A percentile compares a stretch with the other conserved stretches of the same genome.
Conservation (phyloP, 129 eudicot genomes). For the Flaveria robusta region DNA sequence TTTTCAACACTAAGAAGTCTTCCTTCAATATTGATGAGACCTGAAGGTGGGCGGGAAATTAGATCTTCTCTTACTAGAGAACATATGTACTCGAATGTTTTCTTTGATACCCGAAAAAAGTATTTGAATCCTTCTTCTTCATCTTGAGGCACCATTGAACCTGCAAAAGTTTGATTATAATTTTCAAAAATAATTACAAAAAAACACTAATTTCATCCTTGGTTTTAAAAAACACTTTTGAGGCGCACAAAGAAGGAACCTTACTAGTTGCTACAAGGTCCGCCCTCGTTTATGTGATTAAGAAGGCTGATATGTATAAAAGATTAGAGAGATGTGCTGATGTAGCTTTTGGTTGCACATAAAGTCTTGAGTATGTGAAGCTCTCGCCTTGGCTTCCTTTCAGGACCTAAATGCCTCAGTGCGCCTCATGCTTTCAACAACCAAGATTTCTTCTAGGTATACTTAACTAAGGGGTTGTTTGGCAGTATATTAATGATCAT, state of each 20-base stretch:
- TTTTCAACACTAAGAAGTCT: constrained; percentile 96
- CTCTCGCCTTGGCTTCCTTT: not conserved
- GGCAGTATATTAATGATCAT: no score
- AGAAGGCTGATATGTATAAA: no score
- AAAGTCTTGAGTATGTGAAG: no score
- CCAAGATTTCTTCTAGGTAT: not conserved
- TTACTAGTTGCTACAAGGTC: no score
- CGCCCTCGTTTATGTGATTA: no score
- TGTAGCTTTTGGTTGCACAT: no score
- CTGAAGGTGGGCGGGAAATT: constrained; percentile 95
- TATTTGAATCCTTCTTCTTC: constrained; percentile 87
- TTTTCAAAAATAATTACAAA: not conserved
- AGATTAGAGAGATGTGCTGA: no score
- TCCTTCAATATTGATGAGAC: constrained; percentile 95
- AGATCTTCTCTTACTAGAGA: constrained; percentile 81
- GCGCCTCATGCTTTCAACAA: not conserved
- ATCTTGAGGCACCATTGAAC: constrained; percentile 50
- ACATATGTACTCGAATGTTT: constrained; percentile 82
- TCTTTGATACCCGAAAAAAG: constrained; percentile 84
- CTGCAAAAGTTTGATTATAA: constrained; percentile 33
- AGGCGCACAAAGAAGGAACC: no score
- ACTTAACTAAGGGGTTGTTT: no score
- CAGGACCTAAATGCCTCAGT: not conserved
- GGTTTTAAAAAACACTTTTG: not conserved
- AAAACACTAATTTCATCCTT: not conserved